Conservation (phyloP, 208 protist genomes). For the Jaenimonas drosophilae region DNA sequence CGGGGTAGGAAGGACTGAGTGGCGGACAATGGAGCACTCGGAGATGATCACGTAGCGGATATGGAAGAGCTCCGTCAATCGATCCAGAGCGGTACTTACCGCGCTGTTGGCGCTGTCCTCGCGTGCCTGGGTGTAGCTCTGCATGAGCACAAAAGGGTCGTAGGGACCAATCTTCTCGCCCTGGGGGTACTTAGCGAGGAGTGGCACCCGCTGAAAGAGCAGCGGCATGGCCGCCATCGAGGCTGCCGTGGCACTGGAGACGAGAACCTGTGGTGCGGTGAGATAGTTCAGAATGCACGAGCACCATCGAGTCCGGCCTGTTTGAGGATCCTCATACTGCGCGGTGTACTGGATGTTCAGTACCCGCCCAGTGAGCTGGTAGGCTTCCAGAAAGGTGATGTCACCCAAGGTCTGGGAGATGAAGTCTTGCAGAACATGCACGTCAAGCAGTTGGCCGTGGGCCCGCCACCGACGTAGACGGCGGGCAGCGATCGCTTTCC, state of each 20-base stretch:
- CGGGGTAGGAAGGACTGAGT: too few relatives aligned
- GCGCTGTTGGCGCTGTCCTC: slow-evolving; percentile 11
- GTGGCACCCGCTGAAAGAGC: slow-evolving; percentile 13
- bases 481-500: slow-evolving; percentile 1
- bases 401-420: slow-evolving; percentile 44
- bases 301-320: slow-evolving; percentile 4
- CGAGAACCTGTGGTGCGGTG: slow-evolving; percentile 57
- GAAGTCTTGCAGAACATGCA: slow-evolving; percentile 35
- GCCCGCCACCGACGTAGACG: slow-evolving; percentile 17
- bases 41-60: slow-evolving; percentile 50
- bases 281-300: slow-evolving; percentile 62
- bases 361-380: slow-evolving; percentile 49
- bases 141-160: slow-evolving; percentile 20
- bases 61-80: slow-evolving; percentile 40
- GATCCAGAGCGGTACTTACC: slow-evolving; percentile 15
- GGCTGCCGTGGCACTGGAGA: slow-evolving; percentile 42
- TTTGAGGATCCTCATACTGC: slow-evolving; percentile 1
- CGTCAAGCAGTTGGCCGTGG: slow-evolving; percentile 45
- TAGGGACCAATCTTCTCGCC: slow-evolving; percentile 25
- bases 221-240: slow-evolving; percentile 11
- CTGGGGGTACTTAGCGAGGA: slow-evolving; percentile 18
- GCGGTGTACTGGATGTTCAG: slow-evolving; percentile 65
- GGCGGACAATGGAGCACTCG: slow-evolving; percentile 18
- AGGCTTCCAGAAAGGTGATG: slow-evolving; percentile 78
- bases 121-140: slow-evolving; percentile 8